Evolutionary conservation across 495 filamentous ascomycete genomes (phyloP).

Genomic region (Cercophora sp.): DNA sequence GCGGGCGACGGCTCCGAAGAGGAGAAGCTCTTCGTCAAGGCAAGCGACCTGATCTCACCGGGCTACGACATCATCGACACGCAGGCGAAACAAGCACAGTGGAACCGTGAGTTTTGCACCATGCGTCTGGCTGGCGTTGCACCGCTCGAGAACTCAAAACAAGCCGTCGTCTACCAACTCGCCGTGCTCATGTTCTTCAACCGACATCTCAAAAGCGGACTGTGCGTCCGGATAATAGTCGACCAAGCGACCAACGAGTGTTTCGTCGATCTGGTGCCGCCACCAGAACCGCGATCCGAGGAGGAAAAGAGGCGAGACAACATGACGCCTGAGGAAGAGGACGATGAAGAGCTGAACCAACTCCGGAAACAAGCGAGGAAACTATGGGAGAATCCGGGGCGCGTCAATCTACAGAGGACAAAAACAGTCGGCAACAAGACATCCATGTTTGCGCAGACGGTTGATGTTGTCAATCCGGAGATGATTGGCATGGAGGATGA

Average conservation of each 20-base stretch:
- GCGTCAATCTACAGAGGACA: slow-evolving; percentile 6
- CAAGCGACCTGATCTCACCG: slow-evolving; percentile 18
- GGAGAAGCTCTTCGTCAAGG: slow-evolving; percentile 20
- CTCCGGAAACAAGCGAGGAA: slow-evolving; percentile 6
- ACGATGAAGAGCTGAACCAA: slow-evolving; percentile 6
- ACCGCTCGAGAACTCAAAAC: neutral
- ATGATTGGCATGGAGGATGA: slow-evolving; percentile 3
- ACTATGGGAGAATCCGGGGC: slow-evolving; percentile 20
- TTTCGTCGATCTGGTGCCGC: slow-evolving; percentile 19
- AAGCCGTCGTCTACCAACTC: slow-evolving; percentile 18
- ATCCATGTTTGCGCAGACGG: neutral
- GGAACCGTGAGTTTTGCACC: slow-evolving; percentile 21
- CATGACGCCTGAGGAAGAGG: neutral
- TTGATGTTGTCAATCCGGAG: slow-evolving; percentile 16
- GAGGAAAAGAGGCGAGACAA: neutral
- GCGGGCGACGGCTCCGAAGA: slow-evolving; percentile 1
- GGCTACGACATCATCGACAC: slow-evolving; percentile 23
- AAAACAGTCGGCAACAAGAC: neutral
- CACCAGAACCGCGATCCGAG: neutral
- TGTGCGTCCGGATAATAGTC: slow-evolving; percentile 18
- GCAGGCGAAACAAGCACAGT: slow-evolving; percentile 8
- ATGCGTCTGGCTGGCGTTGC: slow-evolving; percentile 5
- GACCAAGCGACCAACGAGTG: slow-evolving; percentile 2
- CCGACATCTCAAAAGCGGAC: slow-evolving; percentile 17
- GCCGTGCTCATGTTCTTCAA: slow-evolving; percentile 22